Evolutionary conservation across 345 rosid species (phyloP), one percentile per base, ranked within the genome.

Genomic region (Euclidium syriacum): DNA sequence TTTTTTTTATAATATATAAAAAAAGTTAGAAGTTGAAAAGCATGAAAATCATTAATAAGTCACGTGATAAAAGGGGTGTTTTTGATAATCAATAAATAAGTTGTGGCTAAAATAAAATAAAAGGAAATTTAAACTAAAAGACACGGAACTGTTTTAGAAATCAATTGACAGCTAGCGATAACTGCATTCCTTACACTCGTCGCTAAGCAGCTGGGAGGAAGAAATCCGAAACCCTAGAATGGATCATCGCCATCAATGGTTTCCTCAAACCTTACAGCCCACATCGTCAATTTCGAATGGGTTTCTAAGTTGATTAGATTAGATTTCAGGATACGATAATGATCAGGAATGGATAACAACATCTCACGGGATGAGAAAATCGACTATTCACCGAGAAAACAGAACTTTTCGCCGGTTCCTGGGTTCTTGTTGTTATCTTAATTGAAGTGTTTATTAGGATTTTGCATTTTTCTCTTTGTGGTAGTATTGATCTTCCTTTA

Each of bases 21-120:
- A 57, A 59, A 68, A 6, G 23, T 67, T 29, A 30, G 51, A 10
- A 7, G 48, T 18, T 42, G 47, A 15, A 69, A 69, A 61, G 49
- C 25, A 44, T 26, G 56, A 44, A 46, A 69, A 35, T 34, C 26
- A 16, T 34, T 9, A 46, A 70, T 32, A 26, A 34, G 33, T 33
- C 68, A 70, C 68, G 56, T 70, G 74, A 70, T 44, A 20, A 2
- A 20, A 34, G 49, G 19, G 8, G 49, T 53, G 4, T 7, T 30
- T 70, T 52, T 50, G 34, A 20, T 36, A 17, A 19, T 20, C 12
- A 19, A 22, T 29, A 35, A 47, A 56, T 36, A 24, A 36, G 11
- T 16, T 15, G 16, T 10, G 34, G 4, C 17, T 3, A 26, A 40
- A 40, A 9, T 36, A 5, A 36, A 1, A 15, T 22, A 24, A 5